These are phyloP conservation scores for Coleophoma eucalyptorum DNA, from an alignment of 2,329 filamentous ascomycete species.

Conservation along the genomic window DNA sequence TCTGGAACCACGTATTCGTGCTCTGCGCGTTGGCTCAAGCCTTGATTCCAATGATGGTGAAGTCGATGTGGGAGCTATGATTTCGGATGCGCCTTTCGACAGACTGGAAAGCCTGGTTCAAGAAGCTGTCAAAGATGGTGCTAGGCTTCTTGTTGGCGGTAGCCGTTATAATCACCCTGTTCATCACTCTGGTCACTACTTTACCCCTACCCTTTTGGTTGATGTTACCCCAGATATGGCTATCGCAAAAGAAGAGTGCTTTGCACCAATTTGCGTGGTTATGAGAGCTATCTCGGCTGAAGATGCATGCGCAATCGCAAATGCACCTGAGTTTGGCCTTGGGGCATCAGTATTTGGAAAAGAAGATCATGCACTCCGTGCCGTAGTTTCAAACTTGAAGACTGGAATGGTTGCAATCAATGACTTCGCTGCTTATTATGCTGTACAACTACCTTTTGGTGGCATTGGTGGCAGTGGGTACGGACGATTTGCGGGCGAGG, in stretches of 20 bases:
- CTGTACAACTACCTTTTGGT: constrained; percentile 91
- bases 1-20: constrained; percentile 70
- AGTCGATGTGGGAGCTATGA: constrained; percentile 84
- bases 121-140: constrained; percentile 75
- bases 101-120: constrained; percentile 72
- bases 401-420: constrained; percentile 94
- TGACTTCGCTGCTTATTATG: constrained; percentile 92
- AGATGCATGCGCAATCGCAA: constrained; percentile 74
- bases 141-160: constrained; percentile 78
- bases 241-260: constrained; percentile 88
- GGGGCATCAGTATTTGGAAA: constrained; percentile 85
- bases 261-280: constrained; percentile 84
- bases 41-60: constrained; percentile 46
- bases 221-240: constrained; percentile 83
- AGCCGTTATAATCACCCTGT: constrained; percentile 66
- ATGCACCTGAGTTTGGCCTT: constrained; percentile 80
- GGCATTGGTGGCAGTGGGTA: constrained; percentile 79
- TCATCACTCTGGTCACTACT: constrained; percentile 82
- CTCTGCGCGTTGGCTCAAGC: constrained; percentile 71
- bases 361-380: constrained; percentile 56
- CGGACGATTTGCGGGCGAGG: constrained; percentile 86
- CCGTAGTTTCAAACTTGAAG: constrained; percentile 64
- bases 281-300: constrained; percentile 65
- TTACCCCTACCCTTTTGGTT: constrained; percentile 84
- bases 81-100: constrained; percentile 73